A percentile compares a stretch with the other conserved stretches of the same genome.
Evolutionary conservation across 2,329 filamentous ascomycete species (phyloP).

Genomic region (Trichoderma asperellum): DNA sequence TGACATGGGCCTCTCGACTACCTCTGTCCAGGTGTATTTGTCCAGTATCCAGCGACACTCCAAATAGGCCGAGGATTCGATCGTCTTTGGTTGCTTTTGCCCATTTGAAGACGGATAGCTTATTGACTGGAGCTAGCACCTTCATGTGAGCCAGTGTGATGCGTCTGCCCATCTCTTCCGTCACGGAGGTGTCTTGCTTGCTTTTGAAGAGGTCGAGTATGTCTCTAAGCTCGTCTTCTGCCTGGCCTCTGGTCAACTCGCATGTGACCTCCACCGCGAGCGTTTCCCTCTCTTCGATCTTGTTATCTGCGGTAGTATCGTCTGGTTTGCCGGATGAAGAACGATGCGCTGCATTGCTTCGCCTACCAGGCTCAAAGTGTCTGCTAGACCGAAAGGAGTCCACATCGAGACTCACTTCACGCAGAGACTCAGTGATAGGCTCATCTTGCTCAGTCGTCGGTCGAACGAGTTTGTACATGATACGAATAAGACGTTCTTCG

Average conservation of each 20-base stretch:
- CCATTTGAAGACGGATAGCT: background rate
- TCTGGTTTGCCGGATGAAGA: no score
- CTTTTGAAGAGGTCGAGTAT: background rate
- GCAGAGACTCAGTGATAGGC: background rate
- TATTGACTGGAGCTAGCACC: background rate
- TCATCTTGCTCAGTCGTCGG: background rate
- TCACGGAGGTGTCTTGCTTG: background rate
- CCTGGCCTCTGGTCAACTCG: background rate
- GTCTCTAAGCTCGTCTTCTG: background rate
- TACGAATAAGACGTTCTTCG: background rate
- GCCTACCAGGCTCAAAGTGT: background rate
- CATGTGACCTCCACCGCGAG: background rate
- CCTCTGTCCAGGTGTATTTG: background rate
- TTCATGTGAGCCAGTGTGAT: background rate
- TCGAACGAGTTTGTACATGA: background rate
- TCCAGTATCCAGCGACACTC: background rate
- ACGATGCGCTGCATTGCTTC: background rate
- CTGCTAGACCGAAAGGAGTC: background rate
- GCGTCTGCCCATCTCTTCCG: background rate
- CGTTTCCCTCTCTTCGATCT: background rate
- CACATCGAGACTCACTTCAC: background rate
- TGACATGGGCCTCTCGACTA: background rate
- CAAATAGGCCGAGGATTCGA: background rate
- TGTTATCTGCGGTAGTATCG: background rate
- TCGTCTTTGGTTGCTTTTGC: background rate